Evolutionary conservation across 306 rosid genomes (phyloP).

Genomic region (Nissolia schottii): DNA sequence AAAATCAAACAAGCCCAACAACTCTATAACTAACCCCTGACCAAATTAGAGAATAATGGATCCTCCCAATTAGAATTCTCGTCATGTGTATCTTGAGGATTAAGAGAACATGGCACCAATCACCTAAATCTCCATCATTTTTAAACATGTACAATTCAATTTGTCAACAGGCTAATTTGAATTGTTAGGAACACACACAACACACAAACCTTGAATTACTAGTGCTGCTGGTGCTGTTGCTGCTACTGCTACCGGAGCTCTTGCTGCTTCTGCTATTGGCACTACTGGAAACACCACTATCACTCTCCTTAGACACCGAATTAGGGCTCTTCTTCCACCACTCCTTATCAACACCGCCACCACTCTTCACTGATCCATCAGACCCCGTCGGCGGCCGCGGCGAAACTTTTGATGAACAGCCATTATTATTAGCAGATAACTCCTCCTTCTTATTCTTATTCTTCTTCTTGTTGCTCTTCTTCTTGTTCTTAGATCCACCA

Average conservation of each 20-base stretch:
- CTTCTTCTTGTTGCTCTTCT: constrained; percentile 28
- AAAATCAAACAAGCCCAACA: too few relatives aligned
- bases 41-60: too few relatives aligned
- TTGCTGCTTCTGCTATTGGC: constrained; percentile 50
- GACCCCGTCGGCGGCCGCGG: constrained; percentile 43
- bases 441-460: constrained; percentile 44
- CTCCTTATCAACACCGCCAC: constrained; percentile 47
- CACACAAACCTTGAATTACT: constrained; percentile 57
- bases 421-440: background rate
- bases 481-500: constrained; percentile 41
- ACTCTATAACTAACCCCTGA: too few relatives aligned
- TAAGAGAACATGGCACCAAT: background rate
- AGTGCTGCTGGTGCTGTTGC: constrained; percentile 31
- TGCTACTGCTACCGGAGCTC: constrained; percentile 60
- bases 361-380: constrained; percentile 33
- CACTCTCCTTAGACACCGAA: constrained; percentile 36
- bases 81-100: too few relatives aligned
- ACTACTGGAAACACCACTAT: constrained; percentile 53
- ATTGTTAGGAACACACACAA: background rate
- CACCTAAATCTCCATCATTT: background rate
- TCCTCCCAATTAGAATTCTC: too few relatives aligned
- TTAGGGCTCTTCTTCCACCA: constrained; percentile 77
- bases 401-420: constrained; percentile 49
- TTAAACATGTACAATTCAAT: background rate
- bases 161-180: background rate